A percentile compares a stretch with the other conserved stretches of the same genome.
These are phyloP conservation scores for Penicillium paradoxum DNA, from an alignment of 495 filamentous ascomycete genomes.

Conservation along the genomic window DNA sequence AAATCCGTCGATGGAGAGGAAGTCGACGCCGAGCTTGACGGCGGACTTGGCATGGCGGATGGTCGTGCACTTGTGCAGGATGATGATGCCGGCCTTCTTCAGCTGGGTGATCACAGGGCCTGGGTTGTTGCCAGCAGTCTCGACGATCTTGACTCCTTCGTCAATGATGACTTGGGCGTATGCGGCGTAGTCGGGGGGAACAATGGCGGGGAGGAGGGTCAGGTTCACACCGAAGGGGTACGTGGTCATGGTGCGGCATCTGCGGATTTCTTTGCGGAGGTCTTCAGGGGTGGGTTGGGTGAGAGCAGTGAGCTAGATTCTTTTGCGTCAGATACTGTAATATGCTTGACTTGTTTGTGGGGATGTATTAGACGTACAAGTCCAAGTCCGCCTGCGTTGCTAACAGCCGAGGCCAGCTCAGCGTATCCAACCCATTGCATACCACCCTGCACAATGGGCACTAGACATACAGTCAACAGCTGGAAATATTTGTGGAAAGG, in stretches of 20 bases:
- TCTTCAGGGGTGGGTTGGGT: conserved; percentile 92
- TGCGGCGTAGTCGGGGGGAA: conserved; percentile 85
- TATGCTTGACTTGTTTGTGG: background rate
- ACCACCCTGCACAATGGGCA: conserved; percentile 95
- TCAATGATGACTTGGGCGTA: conserved; percentile 93
- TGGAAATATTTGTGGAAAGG: background rate
- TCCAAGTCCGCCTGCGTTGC: conserved; percentile 91
- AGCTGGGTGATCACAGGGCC: conserved; percentile 86
- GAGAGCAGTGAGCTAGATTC: conserved; percentile 68
- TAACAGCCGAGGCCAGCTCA: conserved; percentile 88
- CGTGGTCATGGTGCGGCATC: conserved; percentile 77
- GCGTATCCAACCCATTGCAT: conserved; percentile 93
- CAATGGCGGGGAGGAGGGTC: conserved; percentile 84
- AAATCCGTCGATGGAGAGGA: conserved; percentile 93
- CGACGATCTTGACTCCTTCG: conserved; percentile 88
- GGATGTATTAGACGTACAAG: conserved; percentile 46
- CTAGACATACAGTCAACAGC: conserved; percentile 40
- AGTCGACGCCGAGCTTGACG: conserved; percentile 93
- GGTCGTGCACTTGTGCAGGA: conserved; percentile 97
- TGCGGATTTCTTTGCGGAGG: conserved; percentile 87
- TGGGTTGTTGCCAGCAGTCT: conserved; percentile 93
- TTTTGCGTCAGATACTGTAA: conserved; percentile 8
- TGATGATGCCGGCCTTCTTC: conserved; percentile 69
- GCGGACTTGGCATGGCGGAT: conserved; percentile 90
- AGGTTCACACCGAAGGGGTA: conserved; percentile 95